These are phyloP conservation scores for Thelonectria rubi DNA, from an alignment of 2,329 filamentous ascomycete genomes.

Conservation along the genomic window DNA sequence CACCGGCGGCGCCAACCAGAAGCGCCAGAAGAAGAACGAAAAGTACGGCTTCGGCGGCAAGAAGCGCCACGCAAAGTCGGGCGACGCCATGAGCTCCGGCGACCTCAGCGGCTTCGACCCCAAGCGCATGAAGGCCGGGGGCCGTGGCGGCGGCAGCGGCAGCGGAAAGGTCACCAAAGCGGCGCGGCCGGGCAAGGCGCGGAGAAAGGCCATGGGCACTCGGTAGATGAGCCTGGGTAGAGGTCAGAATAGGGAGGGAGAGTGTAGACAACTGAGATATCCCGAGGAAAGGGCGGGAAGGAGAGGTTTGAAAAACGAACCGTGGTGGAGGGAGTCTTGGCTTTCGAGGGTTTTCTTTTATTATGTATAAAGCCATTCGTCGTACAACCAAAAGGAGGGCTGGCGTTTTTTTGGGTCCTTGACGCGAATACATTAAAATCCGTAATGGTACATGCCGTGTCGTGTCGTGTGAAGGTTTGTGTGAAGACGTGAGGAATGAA, in stretches of 20 bases:
- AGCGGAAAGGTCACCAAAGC: conserved; percentile 49
- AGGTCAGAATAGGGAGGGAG: no score
- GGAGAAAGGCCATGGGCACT: conserved; percentile 55
- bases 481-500: not conserved
- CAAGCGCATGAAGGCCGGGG: conserved; percentile 80
- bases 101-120: conserved; percentile 83
- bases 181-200: conserved; percentile 60
- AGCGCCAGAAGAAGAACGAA: conserved; percentile 92
- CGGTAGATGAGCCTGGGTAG: conserved; percentile 37
- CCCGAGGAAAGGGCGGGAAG: conserved; percentile 2
- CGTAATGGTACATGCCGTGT: conserved; percentile 9
- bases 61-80: conserved; percentile 91
- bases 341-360: conserved; percentile 10
- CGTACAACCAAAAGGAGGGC: conserved; percentile 24
- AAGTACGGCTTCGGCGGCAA: conserved; percentile 97
- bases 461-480: not conserved
- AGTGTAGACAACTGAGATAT: not conserved
- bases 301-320: conserved; percentile 13
- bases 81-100: conserved; percentile 82
- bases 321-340: conserved; percentile 10
- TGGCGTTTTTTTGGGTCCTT: conserved; percentile 29
- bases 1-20: conserved; percentile 61
- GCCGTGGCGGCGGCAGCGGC: conserved; percentile 31
- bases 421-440: conserved; percentile 39
- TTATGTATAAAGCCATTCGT: conserved; percentile 18